Conservation (phyloP, 2,329 filamentous ascomycete genomes). For the Calonectria pteridis region DNA sequence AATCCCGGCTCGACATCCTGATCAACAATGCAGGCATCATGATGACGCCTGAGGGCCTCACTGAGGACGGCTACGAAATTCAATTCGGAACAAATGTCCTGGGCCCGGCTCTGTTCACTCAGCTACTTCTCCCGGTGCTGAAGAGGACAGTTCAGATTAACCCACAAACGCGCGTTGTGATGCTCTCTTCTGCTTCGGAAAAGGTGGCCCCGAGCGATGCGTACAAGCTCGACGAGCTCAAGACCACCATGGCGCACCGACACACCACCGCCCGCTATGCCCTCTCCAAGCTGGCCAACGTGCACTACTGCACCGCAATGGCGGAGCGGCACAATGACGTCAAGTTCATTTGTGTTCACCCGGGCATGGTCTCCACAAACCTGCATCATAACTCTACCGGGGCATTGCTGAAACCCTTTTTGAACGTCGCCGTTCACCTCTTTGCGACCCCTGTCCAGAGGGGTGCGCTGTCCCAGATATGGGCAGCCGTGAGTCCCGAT, state of each 20-base stretch:
- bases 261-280: background rate
- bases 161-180: background rate
- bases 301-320: background rate
- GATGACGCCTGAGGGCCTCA: constrained; percentile 26
- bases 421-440: background rate
- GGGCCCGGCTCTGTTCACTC: constrained; percentile 26
- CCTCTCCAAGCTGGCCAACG: background rate
- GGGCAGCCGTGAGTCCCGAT: constrained; percentile 17
- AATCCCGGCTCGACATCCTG: constrained; percentile 28
- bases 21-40: constrained; percentile 32
- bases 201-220: background rate
- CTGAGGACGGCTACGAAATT: constrained; percentile 31
- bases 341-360: constrained; percentile 5
- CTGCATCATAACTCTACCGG: constrained; percentile 10
- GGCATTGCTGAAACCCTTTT: constrained; percentile 10
- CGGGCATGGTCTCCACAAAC: constrained; percentile 19
- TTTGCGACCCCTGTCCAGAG: constrained; percentile 1
- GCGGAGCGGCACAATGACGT: background rate
- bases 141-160: background rate
- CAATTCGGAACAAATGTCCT: constrained; percentile 34
- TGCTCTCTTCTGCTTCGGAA: background rate
- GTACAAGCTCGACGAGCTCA: background rate
- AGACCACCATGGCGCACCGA: background rate
- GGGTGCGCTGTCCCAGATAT: constrained; percentile 11
- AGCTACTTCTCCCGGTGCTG: constrained; percentile 32